Conservation (phyloP, 2,329 filamentous ascomycete genomes). For the Podosphaera aphanis region DNA sequence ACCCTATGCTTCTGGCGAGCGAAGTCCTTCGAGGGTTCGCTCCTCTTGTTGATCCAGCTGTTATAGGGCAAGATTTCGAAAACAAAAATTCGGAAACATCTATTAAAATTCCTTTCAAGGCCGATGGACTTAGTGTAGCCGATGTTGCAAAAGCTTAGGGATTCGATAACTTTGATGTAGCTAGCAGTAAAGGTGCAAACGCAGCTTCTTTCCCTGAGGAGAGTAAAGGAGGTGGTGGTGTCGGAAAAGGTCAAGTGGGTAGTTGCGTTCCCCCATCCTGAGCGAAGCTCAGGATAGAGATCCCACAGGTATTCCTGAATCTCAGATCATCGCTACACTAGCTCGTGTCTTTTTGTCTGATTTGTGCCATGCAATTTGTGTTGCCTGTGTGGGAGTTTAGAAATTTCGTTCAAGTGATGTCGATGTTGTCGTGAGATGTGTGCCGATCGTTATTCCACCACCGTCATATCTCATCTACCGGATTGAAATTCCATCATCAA, state of each 20-base stretch:
- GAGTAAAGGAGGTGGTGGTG: background rate
- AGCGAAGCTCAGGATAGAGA: too few relatives aligned
- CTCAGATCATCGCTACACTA: too few relatives aligned
- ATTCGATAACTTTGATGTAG: slow-evolving; percentile 34
- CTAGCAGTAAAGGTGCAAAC: slow-evolving; percentile 1
- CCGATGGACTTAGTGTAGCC: slow-evolving; percentile 37
- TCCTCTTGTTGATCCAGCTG: slow-evolving; percentile 41
- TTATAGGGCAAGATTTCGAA: slow-evolving; percentile 30
- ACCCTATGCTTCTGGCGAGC: slow-evolving; percentile 37
- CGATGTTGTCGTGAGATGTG: too few relatives aligned
- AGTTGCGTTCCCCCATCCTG: too few relatives aligned
- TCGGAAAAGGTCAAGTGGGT: background rate
- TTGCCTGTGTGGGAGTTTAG: too few relatives aligned
- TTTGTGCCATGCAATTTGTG: too few relatives aligned
- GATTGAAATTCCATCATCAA: too few relatives aligned
- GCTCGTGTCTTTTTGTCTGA: too few relatives aligned
- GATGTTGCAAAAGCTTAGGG: slow-evolving; percentile 37
- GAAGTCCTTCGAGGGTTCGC: slow-evolving; percentile 39
- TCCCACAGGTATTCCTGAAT: too few relatives aligned
- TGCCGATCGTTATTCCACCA: too few relatives aligned
- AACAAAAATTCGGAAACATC: slow-evolving; percentile 37
- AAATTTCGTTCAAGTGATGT: too few relatives aligned
- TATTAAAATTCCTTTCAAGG: slow-evolving; percentile 28
- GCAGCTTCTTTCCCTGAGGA: background rate
- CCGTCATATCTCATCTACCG: too few relatives aligned